Evolutionary conservation across 2,329 filamentous ascomycete genomes (phyloP).

Genomic region (Ampelomyces quisqualis): DNA sequence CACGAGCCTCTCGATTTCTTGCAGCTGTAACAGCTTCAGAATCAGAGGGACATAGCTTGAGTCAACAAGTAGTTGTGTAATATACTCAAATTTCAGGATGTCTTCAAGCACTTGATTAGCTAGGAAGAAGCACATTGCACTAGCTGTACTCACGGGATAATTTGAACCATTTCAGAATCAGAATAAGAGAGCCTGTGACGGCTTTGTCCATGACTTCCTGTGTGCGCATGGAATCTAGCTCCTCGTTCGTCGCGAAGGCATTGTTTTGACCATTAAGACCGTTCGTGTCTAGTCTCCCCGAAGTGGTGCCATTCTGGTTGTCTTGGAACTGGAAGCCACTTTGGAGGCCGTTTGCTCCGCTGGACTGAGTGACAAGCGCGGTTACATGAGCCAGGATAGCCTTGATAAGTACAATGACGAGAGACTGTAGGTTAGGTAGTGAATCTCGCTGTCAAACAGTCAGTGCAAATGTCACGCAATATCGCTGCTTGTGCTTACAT

Average conservation of each 20-base stretch:
- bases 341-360: slow-evolving; percentile 52
- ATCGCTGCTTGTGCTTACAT: slow-evolving; percentile 60
- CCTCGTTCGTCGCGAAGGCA: slow-evolving; percentile 56
- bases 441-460: slow-evolving; percentile 64
- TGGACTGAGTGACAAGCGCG: slow-evolving; percentile 67
- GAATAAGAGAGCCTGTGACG: slow-evolving; percentile 80
- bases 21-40: slow-evolving; percentile 88
- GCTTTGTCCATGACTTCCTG: slow-evolving; percentile 90
- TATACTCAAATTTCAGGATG: slow-evolving; percentile 91
- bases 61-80: slow-evolving; percentile 89
- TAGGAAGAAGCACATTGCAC: neutral
- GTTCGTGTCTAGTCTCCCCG: slow-evolving; percentile 34
- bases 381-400: slow-evolving; percentile 85
- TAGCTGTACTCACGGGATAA: slow-evolving; percentile 70
- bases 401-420: slow-evolving; percentile 90
- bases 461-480: slow-evolving; percentile 4
- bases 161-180: slow-evolving; percentile 96
- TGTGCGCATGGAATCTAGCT: slow-evolving; percentile 76
- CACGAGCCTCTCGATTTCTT: slow-evolving; percentile 87
- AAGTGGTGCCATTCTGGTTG: slow-evolving; percentile 42
- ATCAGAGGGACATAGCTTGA: slow-evolving; percentile 93
- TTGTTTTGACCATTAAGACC: slow-evolving; percentile 34
- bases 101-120: slow-evolving; percentile 55
- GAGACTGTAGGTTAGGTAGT: slow-evolving; percentile 83
- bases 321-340: slow-evolving; percentile 49